Base-by-base conservation (phyloP, 345 rosid genomes). In the Geranium rotundifolium region DNA sequence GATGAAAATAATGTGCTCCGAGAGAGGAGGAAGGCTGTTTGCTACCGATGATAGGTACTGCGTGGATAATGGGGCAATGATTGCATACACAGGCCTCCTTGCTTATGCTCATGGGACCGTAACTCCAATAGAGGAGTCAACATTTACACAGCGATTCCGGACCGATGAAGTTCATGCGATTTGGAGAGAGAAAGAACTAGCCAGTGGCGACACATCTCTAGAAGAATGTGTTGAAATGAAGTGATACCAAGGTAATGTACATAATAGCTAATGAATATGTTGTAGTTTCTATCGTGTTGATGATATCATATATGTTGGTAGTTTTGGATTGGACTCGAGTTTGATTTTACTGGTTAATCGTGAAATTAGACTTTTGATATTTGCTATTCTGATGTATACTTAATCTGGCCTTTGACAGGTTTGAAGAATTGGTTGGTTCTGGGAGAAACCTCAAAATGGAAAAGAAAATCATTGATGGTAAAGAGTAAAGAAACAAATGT, bases 11-110 rank as follows among this genome's bases (percentile, higher is more conserved):
- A 93, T 93, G 99, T 93, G 99, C 54, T 73, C 78, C 0, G 97
- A 90, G 71, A 81, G 97, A 15, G 95, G 90, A 0, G 96, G 96
- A 18, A 82, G 54, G 37, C 69, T 93, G 56, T 93, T 81, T 74
- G 97, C 99, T 0, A 93, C 99, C 0, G 96, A 93, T 55, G 99
- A 90, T 4, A 74, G 97, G 68, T 93, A 93, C 69, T 93, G 99
- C 66, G 58, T 93, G 0, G 99, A 90, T 75, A 90, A 93, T 4
- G 99, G 99, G 63, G 99, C 97, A 3, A 93, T 93, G 99, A 93
- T 93, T 59, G 97, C 99, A n/a, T 93, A 85, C 63, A 88, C 96
- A 0, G 99, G 97, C 63, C 86, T 93, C 15, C 84, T 90, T 1
- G 95, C 85, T 5, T 93, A 74, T 72, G 99, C 86, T 39, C 76